Conservation (phyloP, 306 rosid species). For the Malus sieversii region DNA sequence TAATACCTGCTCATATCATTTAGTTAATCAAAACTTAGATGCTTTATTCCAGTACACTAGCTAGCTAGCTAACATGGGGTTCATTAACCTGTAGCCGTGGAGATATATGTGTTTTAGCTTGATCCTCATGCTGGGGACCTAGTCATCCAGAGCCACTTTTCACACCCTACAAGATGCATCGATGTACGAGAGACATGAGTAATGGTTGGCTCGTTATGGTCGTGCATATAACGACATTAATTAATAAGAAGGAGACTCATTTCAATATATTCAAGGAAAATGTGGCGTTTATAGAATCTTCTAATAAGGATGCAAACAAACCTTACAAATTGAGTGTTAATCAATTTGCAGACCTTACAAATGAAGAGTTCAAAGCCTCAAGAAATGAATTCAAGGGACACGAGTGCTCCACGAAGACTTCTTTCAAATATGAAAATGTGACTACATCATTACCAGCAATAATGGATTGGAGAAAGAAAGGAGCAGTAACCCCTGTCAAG, state of each 20-base stretch:
- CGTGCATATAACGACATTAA: background rate
- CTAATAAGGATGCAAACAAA: conserved; percentile 8
- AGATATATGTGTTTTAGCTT: background rate
- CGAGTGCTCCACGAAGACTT: conserved; percentile 16
- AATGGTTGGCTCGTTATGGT: conserved; percentile 2
- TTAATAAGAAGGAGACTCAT: conserved; percentile 19
- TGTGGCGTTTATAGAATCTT: too few species aligned
- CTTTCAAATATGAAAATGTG: background rate
- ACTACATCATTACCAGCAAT: conserved; percentile 5
- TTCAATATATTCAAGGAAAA: background rate
- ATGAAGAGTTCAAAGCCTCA: conserved; percentile 26
- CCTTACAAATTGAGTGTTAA: conserved; percentile 27
- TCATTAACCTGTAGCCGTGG: background rate
- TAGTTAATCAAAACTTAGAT: background rate
- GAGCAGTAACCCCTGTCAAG: conserved; percentile 40
- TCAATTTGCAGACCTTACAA: conserved; percentile 33
- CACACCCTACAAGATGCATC: background rate
- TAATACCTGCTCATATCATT: background rate
- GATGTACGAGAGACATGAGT: background rate
- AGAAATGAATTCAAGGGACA: conserved; percentile 45
- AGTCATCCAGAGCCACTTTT: conserved; percentile 20
- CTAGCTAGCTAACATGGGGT: background rate
- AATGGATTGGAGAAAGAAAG: conserved; percentile 39
- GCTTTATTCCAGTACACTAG: background rate
- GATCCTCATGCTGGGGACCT: background rate